Percentiles rank a stretch among this genome's conserved stretches.
Conservation (phyloP, 306 rosid species). For the Sicyos baderoa region DNA sequence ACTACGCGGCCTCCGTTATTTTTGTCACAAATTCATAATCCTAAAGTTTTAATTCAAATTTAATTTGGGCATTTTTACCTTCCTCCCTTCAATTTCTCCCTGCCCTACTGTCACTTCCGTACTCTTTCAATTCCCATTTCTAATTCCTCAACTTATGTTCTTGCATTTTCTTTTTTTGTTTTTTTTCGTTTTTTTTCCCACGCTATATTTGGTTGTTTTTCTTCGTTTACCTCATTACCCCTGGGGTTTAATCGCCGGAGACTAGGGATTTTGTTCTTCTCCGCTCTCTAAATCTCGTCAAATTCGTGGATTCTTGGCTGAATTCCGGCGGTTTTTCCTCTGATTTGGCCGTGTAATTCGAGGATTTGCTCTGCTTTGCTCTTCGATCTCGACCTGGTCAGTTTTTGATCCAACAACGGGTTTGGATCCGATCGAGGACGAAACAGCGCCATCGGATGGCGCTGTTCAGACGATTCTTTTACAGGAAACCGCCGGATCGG, state of each 20-base stretch:
- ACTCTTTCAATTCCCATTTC: constrained; percentile 17
- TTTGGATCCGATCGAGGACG: constrained; percentile 88
- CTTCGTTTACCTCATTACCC: not conserved
- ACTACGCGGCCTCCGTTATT: constrained; percentile 13
- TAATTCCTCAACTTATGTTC: constrained; percentile 10
- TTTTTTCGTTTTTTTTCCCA: not conserved
- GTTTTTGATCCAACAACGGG: constrained; percentile 39
- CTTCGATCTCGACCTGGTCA: constrained; percentile 16
- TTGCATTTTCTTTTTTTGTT: not conserved
- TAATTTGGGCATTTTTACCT: not conserved
- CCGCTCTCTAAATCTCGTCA: not conserved
- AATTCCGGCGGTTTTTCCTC: constrained; percentile 18
- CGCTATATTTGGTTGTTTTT: not conserved
- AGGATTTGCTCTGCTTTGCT: constrained; percentile 36
- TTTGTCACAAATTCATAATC: constrained; percentile 3
- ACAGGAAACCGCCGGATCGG: constrained; percentile 99
- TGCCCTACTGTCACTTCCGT: constrained; percentile 26
- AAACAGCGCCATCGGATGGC: constrained; percentile 99
- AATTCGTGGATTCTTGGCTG: constrained; percentile 6
- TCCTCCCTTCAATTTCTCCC: constrained; percentile 3
- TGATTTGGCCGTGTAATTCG: constrained; percentile 28
- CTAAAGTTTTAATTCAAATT: not conserved
- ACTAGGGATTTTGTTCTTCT: not conserved
- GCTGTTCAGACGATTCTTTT: constrained; percentile 97
- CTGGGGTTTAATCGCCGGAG: constrained; percentile 16